Conservation (phyloP, 148 eudicot species). For the Camellia japonica region DNA sequence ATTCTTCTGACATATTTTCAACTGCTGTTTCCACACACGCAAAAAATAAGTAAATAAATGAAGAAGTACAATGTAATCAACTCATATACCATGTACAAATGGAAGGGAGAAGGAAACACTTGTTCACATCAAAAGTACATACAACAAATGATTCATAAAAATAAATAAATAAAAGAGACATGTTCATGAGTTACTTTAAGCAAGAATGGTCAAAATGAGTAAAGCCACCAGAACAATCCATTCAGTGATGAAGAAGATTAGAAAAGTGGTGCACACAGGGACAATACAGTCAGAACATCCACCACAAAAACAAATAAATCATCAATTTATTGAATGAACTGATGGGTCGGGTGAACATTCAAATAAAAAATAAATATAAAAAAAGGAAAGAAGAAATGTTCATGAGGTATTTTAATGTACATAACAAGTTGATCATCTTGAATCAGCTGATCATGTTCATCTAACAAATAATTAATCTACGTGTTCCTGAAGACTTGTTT, state of each 20-base stretch:
- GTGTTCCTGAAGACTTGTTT: background rate
- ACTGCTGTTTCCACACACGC: background rate
- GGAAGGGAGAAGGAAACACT: background rate
- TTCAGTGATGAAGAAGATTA: background rate
- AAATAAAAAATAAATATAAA: background rate
- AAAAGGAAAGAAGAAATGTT: too few species aligned
- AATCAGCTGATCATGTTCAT: background rate
- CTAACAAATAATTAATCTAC: background rate
- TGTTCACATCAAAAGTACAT: background rate
- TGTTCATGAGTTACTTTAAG: background rate
- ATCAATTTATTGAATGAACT: background rate
- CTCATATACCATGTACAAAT: background rate
- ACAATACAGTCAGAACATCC: background rate
- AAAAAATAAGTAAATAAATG: background rate
- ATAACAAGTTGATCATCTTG: slow-evolving; percentile 1
- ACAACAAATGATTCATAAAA: background rate
- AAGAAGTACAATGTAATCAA: background rate
- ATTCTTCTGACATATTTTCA: slow-evolving; percentile 63
- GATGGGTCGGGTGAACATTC: background rate
- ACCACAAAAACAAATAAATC: background rate
- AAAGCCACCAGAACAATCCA: background rate
- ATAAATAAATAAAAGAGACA: too few species aligned
- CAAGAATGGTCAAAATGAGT: background rate
- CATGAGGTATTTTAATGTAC: too few species aligned
- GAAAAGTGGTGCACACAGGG: background rate